Evolutionary conservation across 1,139 yeast species (phyloP).

Genomic region (Hanseniaspora gamundiae): DNA sequence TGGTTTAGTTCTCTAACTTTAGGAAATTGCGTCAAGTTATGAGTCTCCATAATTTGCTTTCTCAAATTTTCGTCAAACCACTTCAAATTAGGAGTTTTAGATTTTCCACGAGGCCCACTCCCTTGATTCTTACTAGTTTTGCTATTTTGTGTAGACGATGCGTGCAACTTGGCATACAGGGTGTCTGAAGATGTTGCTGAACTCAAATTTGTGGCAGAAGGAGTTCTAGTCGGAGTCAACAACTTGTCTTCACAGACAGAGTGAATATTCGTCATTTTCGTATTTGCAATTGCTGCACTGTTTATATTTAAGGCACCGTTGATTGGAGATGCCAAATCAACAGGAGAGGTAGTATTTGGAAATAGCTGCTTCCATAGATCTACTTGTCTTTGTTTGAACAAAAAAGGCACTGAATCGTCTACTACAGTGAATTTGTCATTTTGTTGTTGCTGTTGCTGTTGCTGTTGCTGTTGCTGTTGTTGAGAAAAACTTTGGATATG

Average conservation of each 20-base stretch:
- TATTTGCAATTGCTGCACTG: background rate
- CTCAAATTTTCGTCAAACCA: constrained; percentile 42
- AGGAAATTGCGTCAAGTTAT: constrained; percentile 54
- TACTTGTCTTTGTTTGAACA: constrained; percentile 49
- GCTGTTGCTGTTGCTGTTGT: background rate
- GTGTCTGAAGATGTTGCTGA: constrained; percentile 3
- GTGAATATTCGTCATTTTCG: background rate
- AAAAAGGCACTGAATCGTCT: constrained; percentile 8
- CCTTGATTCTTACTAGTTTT: background rate
- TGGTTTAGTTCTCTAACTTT: constrained; percentile 60
- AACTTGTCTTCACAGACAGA: background rate
- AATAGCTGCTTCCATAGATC: constrained; percentile 23
- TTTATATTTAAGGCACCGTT: background rate
- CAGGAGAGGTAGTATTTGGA: constrained; percentile 1
- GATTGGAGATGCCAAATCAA: constrained; percentile 2
- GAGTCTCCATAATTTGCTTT: constrained; percentile 37
- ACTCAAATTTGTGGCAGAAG: background rate
- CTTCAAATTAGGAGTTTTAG: constrained; percentile 7
- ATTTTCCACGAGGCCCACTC: background rate
- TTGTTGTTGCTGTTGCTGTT: background rate
- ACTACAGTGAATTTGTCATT: background rate
- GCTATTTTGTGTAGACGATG: background rate
- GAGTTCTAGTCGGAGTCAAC: constrained; percentile 1
- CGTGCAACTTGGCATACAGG: constrained; percentile 2
- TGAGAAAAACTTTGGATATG: no score